Base-by-base conservation (phyloP, 2,329 filamentous ascomycete genomes). In the Exophiala viscosa region DNA sequence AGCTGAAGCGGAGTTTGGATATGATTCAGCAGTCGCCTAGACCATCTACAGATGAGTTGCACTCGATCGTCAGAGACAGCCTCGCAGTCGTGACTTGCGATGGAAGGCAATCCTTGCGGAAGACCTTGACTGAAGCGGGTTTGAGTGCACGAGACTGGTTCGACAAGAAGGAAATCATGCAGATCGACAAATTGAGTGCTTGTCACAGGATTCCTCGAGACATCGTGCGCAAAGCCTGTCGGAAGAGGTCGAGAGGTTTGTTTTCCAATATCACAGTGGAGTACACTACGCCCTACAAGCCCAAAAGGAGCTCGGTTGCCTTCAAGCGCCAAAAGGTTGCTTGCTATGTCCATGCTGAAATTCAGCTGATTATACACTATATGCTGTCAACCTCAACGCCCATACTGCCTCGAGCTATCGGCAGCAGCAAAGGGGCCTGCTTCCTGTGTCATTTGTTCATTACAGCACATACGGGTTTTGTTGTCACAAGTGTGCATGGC, bases 381-480 rank as follows among this genome's bases (percentile, higher is more conserved):
- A 51, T 60, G 13, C 45, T 53, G 23, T 20, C 34, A 28, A 3
- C 33, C 3, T 38, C 41, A 43, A 40, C 52, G n/a, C 40, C 32
- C 10, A 18, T 44, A 20, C 15, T 20, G 28, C 60, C 58, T 15
- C 45, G 56, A 14, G 38, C 49, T n/a, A 58, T 63, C 18, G 60
- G 61, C 17, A 58, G 58, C 18, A 59, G 53, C 50, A 63, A 63
- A 45, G 57, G 45, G n/a, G 56, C 57, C n/a, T 63, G 61, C 55
- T 63, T 60, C 54, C 48, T 63, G 6, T 63, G 61, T 50, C 52
- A 58, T 48, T 52, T 62, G 6, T 61, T 60, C 47, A 53, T 63
- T 39, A 52, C 35, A 18, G 36, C 44, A 18, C 58, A 62, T 49
- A 39, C 46, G 32, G 14, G 36, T 20, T 60, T 54, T 32, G 20